A percentile compares a stretch with the other conserved stretches of the same genome.
Conservation (phyloP, 164 flowering plant species). For the Stephania yunnanensis region DNA sequence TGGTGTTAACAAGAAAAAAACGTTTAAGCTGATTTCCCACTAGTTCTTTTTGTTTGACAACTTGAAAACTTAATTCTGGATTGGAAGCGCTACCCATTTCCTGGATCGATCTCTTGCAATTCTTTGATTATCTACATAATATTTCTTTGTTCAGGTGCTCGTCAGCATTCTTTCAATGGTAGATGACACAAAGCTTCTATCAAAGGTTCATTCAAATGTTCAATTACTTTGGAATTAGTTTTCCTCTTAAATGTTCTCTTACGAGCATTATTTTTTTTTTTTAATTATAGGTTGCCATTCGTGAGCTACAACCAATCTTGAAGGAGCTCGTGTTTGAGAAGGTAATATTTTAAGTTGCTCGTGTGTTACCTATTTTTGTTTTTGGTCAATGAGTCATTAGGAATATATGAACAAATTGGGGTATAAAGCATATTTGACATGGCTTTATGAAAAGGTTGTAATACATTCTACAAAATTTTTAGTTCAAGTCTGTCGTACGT, state of each 20-base stretch:
- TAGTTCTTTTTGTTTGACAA: not conserved
- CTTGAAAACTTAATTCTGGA: not conserved
- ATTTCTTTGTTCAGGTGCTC: constrained; percentile 50
- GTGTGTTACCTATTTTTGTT: not conserved
- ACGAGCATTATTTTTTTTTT: not conserved
- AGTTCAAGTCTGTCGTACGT: not conserved
- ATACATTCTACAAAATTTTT: not conserved
- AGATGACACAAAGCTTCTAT: constrained; percentile 83
- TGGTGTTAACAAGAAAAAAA: not conserved
- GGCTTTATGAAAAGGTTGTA: not conserved
- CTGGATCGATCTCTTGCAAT: not conserved
- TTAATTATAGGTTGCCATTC: constrained; percentile 50
- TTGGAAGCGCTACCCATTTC: not conserved
- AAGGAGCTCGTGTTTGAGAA: constrained; percentile 71
- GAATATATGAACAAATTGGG: too few species aligned
- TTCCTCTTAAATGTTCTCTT: not conserved
- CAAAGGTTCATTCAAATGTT: constrained; percentile 49
- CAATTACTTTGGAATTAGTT: constrained; percentile 8
- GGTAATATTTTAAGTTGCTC: constrained; percentile 38
- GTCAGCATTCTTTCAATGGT: constrained; percentile 61
- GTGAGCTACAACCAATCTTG: constrained; percentile 50
- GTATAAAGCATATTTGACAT: too few species aligned
- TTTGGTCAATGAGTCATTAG: too few species aligned
- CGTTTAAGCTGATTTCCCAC: not conserved
- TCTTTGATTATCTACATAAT: not conserved